Conservation (phyloP, 73 alveolate genomes). For the Effrenium voratum region DNA sequence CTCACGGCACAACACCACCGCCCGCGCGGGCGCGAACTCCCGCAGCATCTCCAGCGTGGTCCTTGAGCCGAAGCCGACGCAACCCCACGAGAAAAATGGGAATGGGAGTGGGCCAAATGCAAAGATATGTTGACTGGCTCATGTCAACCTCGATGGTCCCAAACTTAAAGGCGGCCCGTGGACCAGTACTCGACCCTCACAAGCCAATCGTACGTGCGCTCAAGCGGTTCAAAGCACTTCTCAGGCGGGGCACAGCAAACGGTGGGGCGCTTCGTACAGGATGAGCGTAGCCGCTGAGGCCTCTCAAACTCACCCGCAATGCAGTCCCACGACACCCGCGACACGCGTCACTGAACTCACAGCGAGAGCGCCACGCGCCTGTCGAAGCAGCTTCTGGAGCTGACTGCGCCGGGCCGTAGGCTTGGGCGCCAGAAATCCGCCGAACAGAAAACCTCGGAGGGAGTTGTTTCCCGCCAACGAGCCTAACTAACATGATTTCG, state of each 20-base stretch:
- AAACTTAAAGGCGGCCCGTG: neutral
- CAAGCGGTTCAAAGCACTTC: neutral
- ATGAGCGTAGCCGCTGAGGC: conserved; percentile 18
- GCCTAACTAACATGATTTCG: too few species aligned
- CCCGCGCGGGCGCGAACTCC: conserved; percentile 1
- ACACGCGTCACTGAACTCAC: neutral
- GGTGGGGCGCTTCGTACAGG: conserved; percentile 43
- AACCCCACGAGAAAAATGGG: neutral
- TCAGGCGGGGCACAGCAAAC: neutral
- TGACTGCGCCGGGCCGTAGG: neutral
- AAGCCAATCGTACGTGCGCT: neutral
- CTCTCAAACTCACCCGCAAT: neutral
- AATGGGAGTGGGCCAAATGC: neutral
- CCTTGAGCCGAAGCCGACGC: neutral
- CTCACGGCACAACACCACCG: conserved; percentile 42
- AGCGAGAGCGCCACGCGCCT: neutral
- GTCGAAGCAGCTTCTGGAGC: conserved; percentile 6
- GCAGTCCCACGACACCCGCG: neutral
- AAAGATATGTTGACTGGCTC: neutral
- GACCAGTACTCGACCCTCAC: neutral
- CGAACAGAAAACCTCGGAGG: conserved; percentile 21
- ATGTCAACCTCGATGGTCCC: too few species aligned
- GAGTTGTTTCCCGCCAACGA: too few species aligned
- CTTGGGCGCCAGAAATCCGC: conserved; percentile 6
- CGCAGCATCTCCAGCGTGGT: conserved; percentile 29